Conservation (phyloP, 2,329 filamentous ascomycete species). For the Trichoderma simmonsii region DNA sequence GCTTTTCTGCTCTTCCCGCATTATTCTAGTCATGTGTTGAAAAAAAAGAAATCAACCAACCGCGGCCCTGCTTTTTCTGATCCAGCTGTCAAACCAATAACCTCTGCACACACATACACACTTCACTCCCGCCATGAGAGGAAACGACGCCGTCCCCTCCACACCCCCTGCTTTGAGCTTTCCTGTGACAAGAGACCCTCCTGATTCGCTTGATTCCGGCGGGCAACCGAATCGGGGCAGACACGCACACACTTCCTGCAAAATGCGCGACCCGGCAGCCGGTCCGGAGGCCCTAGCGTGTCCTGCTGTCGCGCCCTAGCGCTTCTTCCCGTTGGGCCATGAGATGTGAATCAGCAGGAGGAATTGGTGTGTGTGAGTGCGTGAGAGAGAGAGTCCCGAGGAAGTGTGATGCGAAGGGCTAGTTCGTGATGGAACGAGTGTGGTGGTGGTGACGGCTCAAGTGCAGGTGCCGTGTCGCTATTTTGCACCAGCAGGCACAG, state of each 20-base stretch:
- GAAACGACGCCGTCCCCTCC: not conserved
- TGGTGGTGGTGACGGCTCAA: not conserved
- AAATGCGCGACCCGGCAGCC: not conserved
- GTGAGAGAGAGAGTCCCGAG: not conserved
- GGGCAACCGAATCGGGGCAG: not conserved
- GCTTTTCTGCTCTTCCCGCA: not conserved
- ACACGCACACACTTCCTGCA: not conserved
- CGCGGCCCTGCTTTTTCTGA: not conserved
- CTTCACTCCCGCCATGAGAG: not conserved
- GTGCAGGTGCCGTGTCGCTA: not conserved
- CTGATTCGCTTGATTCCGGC: not conserved
- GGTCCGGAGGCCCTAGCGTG: slow-evolving; percentile 13
- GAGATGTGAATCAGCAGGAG: not conserved
- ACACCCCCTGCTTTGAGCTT: not conserved
- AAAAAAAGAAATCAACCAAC: not conserved
- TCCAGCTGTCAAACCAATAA: not conserved
- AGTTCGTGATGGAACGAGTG: not conserved
- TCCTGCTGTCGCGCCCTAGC: slow-evolving; percentile 6
- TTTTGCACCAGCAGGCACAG: not conserved
- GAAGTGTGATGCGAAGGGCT: not conserved
- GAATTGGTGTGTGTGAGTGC: not conserved
- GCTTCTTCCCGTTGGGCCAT: slow-evolving; percentile 5
- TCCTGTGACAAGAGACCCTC: not conserved
- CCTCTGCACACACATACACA: not conserved
- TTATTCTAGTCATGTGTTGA: not conserved